Base-by-base conservation (phyloP, 2,329 filamentous ascomycete species). In the Phyllosticta ampelicida region DNA sequence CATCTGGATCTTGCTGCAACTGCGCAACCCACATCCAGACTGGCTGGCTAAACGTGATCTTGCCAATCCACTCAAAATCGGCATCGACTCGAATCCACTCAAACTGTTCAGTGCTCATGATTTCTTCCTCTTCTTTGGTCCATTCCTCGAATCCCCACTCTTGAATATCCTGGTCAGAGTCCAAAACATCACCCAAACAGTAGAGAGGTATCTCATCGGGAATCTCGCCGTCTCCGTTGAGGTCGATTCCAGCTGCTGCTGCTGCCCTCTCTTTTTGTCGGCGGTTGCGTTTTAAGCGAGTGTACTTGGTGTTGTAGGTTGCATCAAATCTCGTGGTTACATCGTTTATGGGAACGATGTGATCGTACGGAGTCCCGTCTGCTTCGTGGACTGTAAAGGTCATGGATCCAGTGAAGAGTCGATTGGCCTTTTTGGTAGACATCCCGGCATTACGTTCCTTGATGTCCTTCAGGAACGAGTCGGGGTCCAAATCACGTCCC, bases 291-390 rank as follows among this genome's bases (percentile, higher is more conserved):
- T 99, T 99, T 2, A 99, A 79, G 9, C 95, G 86, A 75, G 97
- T 99, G 75, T 99, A 99, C 70, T 99, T 99, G 0, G 94, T 99
- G 66, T 97, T 97, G 74, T 99, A 99, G 0, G 92, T 91, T 61
- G 99, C 96, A 62, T 96, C 91, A 60, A 97, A 88, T 68, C 87
- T 89, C 2, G 87, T 89, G 13, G 84, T 82, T 26, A 86, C 86
- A 64, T 96, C 90, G 61, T 90, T 90, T 68, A 99, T 95, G 66
- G 96, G 90, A 29, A 97, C 86, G 62, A 96, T 96, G 68, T 99
- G 94, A 70, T 99, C 94, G 68, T 99, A 99, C 2, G 94, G 94
- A 0, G 94, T 97, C 9, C 94, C 94, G 67, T 99, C 95, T 21
- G 94, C 94, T 75, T 99, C 94, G 73, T 99, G 94, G 62, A 99